Percentiles rank a stretch among this genome's conserved stretches.
Conservation (phyloP, 2,329 filamentous ascomycete species). For the Hymenoscyphus fructigenus region DNA sequence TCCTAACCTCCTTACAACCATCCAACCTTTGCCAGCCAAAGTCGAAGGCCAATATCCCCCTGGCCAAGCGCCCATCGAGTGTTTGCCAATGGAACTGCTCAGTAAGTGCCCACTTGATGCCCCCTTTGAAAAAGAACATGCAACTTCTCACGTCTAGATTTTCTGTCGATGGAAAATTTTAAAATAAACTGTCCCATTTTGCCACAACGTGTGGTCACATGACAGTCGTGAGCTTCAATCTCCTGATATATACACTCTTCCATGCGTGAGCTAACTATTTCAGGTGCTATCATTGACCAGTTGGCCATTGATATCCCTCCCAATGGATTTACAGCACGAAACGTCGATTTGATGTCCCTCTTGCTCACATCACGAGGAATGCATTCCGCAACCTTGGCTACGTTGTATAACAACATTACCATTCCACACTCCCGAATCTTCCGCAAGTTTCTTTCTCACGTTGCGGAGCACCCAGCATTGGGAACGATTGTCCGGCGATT, state of each 20-base stretch:
- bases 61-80: slow-evolving; percentile 62
- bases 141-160: slow-evolving; percentile 11
- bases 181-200: neutral
- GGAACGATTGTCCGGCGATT: slow-evolving; percentile 75
- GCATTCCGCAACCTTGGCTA: slow-evolving; percentile 69
- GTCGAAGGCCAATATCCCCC: slow-evolving; percentile 36
- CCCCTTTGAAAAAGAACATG: slow-evolving; percentile 2
- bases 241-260: neutral
- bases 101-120: slow-evolving; percentile 51
- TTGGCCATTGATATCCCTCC: slow-evolving; percentile 71
- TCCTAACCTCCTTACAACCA: neutral
- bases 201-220: slow-evolving; percentile 8
- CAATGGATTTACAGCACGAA: slow-evolving; percentile 74
- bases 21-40: slow-evolving; percentile 3
- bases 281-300: slow-evolving; percentile 72
- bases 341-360: slow-evolving; percentile 74
- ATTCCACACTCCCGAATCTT: slow-evolving; percentile 83
- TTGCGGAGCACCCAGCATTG: slow-evolving; percentile 64
- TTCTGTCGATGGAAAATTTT: slow-evolving; percentile 7
- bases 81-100: slow-evolving; percentile 67
- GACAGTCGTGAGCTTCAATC: slow-evolving; percentile 6
- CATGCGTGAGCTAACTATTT: slow-evolving; percentile 19
- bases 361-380: slow-evolving; percentile 74
- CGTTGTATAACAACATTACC: slow-evolving; percentile 76
- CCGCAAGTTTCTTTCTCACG: slow-evolving; percentile 73